Base-by-base conservation (phyloP, 2,329 filamentous ascomycete species). In the Neoscytalidium dimidiatum region DNA sequence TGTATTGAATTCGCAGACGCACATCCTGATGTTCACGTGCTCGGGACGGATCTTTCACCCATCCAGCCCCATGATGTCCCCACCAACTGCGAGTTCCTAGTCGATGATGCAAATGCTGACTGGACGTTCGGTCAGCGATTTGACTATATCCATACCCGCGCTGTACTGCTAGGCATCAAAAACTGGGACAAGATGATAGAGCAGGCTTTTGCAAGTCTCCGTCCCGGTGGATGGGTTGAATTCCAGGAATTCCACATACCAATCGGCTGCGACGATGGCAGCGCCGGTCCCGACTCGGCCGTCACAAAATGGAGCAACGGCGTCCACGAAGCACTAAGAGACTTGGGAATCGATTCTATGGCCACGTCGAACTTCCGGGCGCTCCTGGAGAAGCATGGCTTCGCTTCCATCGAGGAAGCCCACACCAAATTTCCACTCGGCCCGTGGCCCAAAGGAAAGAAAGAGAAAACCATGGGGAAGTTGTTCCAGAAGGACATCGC, bases 111-210 rank as follows among this genome's bases (percentile, higher is more conserved):
- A 14, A 67, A 70, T 58, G 80, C 83, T 38, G 79, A 83, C 9
- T 89, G 87, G 87, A 73, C 78, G 38, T 85, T 83, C 60, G 73
- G 78, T 4, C 77, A 83, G 62, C 73, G 74, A 11, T 87, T 85
- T 70, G 86, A 88, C 71, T 82, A 84, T 68, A 83, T 88, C 81
- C 79, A 84, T 81, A 70, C 81, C 73, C 70, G 82, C 70, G 67
- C 82, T 78, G 77, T 85, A 77, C 68, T 79, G 68, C 80, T 81
- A 21, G 80, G 82, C 38, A 80, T 90, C 41, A 75, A 78, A 6
- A 79, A 88, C 69, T 86, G 85, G 70, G 73, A 75, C 3, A 72
- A 75, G 11, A 73, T 88, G 57, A 70, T 86, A 17, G 72, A 79
- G 28, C 78, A 81, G 31, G 62, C 64, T 7, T 69, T 66, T 53